These are phyloP conservation scores for Sporothrix pseudoabietina DNA, from an alignment of 2,329 filamentous ascomycete genomes.

Conservation along the genomic window DNA sequence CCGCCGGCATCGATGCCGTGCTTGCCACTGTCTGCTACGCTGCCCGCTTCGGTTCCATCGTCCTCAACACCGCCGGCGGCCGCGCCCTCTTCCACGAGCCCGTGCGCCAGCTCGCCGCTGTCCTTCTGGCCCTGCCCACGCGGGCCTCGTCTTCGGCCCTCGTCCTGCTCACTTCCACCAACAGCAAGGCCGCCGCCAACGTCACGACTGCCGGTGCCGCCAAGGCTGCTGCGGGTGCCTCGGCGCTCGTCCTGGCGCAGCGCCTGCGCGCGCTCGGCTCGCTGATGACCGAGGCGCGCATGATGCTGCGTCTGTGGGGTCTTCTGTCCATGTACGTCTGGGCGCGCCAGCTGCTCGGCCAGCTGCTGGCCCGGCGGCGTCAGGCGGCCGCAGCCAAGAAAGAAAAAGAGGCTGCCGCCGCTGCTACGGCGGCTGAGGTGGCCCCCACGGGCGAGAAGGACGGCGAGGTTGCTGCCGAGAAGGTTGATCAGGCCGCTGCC, in stretches of 20 bases:
- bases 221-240: slow-evolving; percentile 42
- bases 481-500: slow-evolving; percentile 39
- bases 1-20: slow-evolving; percentile 68
- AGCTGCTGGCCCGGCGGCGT: slow-evolving; percentile 40
- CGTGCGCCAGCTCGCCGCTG: slow-evolving; percentile 55
- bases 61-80: slow-evolving; percentile 57
- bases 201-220: slow-evolving; percentile 30
- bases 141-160: slow-evolving; percentile 48
- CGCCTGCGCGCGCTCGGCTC: slow-evolving; percentile 63
- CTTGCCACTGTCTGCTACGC: slow-evolving; percentile 71
- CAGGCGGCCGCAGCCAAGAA: slow-evolving; percentile 44
- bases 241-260: slow-evolving; percentile 53
- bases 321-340: slow-evolving; percentile 73
- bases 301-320: slow-evolving; percentile 76
- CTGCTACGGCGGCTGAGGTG: slow-evolving; percentile 46
- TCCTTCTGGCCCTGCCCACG: slow-evolving; percentile 55
- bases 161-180: slow-evolving; percentile 40
- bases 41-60: slow-evolving; percentile 56
- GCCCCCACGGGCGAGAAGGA: background rate
- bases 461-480: slow-evolving; percentile 43
- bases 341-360: slow-evolving; percentile 54
- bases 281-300: slow-evolving; percentile 70
- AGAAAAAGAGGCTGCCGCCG: slow-evolving; percentile 37
- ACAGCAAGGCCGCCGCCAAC: background rate
- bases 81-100: slow-evolving; percentile 57